Base-by-base conservation (phyloP, 2,329 filamentous ascomycete genomes). In the Ophiosphaerella herpotricha region DNA sequence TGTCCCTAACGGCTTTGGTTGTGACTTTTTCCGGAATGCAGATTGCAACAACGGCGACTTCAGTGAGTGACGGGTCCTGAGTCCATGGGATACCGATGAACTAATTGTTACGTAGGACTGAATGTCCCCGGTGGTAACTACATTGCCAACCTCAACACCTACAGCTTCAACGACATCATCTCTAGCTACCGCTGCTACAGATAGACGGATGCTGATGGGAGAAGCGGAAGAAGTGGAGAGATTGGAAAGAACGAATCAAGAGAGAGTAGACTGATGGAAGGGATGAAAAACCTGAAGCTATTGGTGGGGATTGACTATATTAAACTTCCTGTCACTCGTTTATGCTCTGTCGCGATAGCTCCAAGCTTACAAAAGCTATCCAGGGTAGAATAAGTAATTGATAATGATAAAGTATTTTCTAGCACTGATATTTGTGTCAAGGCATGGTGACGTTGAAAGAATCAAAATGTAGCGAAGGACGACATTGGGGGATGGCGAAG, bases 141-240 rank as follows among this genome's bases (percentile, higher is more conserved):
- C 32, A 33, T 50, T n/a, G 12, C 46, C 39, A 37, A 48, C 18
- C 13, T 48, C 2, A 11, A 14, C 3, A 12, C 23, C 8, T 48
- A 43, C 21, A 33, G 34, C 31, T 43, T 36, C 8, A 33, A 49
- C 33, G 39, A 49, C 34, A 49, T 37, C n/a, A 43, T 49, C 14
- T 43, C 46, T 4, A 49, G 46, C 34, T 49, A 43, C 29, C 40
- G 16, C 39, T 49, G 46, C 46, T 49, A 38, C n/a, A 39, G 39
- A 13, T 49, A 43, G 24, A 2, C 8, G 16, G 21, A 12, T n/a
- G 12, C 18, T 21, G 18, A 21, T 21, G 18, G 4, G 4, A 21
- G 18, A 5, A 21, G 18, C 4, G 18, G 18, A 5, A 21, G 18
- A 21, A 21, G 32, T 12, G 18, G 9, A 16, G n/a, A 26, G 4